Base-by-base conservation (phyloP, 1,284 basidiomycete species). In the Thelephora terrestris region DNA sequence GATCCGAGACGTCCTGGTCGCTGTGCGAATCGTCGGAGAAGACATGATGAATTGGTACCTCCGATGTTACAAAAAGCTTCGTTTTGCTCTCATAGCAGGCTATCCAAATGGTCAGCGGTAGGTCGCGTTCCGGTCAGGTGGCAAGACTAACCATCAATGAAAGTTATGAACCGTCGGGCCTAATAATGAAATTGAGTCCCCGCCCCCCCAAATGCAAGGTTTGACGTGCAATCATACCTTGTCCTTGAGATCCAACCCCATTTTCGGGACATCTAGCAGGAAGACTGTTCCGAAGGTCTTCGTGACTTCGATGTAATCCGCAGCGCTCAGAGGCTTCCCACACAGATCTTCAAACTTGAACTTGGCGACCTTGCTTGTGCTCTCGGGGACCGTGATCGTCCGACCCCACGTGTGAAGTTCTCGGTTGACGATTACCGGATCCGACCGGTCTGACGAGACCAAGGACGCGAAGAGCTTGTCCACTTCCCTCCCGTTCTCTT, bases 111-210 rank as follows among this genome's bases (percentile, higher is more conserved):
- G 42, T 50, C 27, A 55, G 24, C 24, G 16, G 21, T 14, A 40
- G 50, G n/a, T 4, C 7, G 47, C 27, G 27, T 46, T 39, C 27
- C 32, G 17, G 34, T 17, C 40, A 38, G 40, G 27, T 23, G 44
- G 9, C 42, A 18, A 38, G 18, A 71, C 75, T 58, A 56, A 76
- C 88, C 90, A 70, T 99, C 95, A 60, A 99, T 86, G 60, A 98
- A 98, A 0, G 94, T 96, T 64, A 99, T 99, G 64, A 99, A 98
- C 51, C 96, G 74, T 51, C 95, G 74, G 6, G 93, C 93, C 85
- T 88, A 36, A 24, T 50, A 18, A 48, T 29, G 39, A 14, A 29
- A 14, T 20, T 29, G 9, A 43, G 34, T 36, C 39, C n/a, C 18
- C 18, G 6, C 36, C 3, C 25, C 20, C 25, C 25, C 25, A 27